Evolutionary conservation across 1,284 basidiomycete species (phyloP).

Genomic region (Schizopora paradoxa): DNA sequence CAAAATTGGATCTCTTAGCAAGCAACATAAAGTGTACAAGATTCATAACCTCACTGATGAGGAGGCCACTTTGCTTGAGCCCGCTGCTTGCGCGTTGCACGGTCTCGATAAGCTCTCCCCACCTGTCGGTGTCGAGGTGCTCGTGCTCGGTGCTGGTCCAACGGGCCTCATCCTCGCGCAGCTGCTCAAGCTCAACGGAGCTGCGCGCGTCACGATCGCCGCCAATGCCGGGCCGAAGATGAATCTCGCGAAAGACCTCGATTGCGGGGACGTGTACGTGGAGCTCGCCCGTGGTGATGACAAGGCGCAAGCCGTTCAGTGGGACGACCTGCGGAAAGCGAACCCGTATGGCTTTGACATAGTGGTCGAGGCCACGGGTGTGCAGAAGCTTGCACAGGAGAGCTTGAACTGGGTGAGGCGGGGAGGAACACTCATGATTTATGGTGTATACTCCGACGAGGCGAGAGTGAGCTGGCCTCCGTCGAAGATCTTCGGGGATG

Average conservation of each 20-base stretch:
- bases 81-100: constrained; percentile 59
- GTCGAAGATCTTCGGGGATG: constrained; percentile 55
- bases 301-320: constrained; percentile 39
- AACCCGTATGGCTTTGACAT: constrained; percentile 61
- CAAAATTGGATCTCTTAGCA: constrained; percentile 23
- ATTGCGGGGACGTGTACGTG: constrained; percentile 50
- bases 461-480: constrained; percentile 54
- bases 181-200: constrained; percentile 54
- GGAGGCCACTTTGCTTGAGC: constrained; percentile 56
- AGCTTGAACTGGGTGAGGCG: constrained; percentile 57
- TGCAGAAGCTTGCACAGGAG: constrained; percentile 51
- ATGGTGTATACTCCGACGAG: constrained; percentile 54
- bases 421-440: constrained; percentile 46
- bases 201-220: constrained; percentile 42
- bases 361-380: constrained; percentile 57
- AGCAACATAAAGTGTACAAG: constrained; percentile 49
- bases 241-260: constrained; percentile 49
- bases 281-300: constrained; percentile 46
- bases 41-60: constrained; percentile 57
- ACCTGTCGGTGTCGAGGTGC: constrained; percentile 48
- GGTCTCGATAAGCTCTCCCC: constrained; percentile 55
- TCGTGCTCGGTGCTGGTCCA: constrained; percentile 46
- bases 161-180: constrained; percentile 58
- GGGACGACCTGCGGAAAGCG: constrained; percentile 51
- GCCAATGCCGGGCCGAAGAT: constrained; percentile 58